Percentiles rank a stretch among this genome's conserved stretches.
These are phyloP conservation scores for Cadophora malorum DNA, from an alignment of 2,329 filamentous ascomycete genomes.

Conservation along the genomic window DNA sequence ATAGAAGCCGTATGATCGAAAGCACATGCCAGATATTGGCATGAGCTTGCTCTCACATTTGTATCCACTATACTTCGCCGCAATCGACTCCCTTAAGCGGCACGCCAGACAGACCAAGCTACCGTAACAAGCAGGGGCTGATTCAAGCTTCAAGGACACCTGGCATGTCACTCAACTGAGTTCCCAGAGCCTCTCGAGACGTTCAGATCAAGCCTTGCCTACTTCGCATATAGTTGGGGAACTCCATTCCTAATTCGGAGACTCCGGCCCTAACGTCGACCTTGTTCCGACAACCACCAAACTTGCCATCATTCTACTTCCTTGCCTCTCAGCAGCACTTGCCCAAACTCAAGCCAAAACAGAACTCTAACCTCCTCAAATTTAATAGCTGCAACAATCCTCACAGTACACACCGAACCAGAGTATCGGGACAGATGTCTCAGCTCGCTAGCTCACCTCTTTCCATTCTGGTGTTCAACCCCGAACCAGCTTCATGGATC, in stretches of 20 bases:
- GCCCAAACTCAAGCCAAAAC: neutral
- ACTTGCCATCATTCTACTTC: neutral
- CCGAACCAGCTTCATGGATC: slow-evolving; percentile 6
- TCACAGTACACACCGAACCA: slow-evolving; percentile 1
- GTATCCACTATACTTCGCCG: neutral
- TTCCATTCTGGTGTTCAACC: slow-evolving; percentile 9
- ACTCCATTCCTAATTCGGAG: slow-evolving; percentile 4
- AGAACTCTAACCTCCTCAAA: too few relatives aligned
- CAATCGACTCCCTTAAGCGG: too few relatives aligned
- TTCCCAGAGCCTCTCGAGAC: neutral
- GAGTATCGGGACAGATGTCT: neutral
- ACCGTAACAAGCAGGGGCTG: too few relatives aligned
- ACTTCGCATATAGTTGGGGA: neutral
- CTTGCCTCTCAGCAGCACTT: neutral
- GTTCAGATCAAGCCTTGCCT: too few relatives aligned
- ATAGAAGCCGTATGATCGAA: neutral
- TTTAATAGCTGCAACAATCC: neutral
- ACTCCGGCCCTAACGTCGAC: neutral
- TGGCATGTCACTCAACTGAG: neutral
- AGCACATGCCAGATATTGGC: neutral
- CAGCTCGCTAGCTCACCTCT: neutral
- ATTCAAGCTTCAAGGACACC: neutral
- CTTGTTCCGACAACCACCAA: neutral
- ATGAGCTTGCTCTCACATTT: neutral
- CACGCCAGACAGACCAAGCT: too few relatives aligned